phyloP scores from a whole-genome alignment of 2,329 filamentous ascomycete species.

The Talaromyces funiculosus region DNA sequence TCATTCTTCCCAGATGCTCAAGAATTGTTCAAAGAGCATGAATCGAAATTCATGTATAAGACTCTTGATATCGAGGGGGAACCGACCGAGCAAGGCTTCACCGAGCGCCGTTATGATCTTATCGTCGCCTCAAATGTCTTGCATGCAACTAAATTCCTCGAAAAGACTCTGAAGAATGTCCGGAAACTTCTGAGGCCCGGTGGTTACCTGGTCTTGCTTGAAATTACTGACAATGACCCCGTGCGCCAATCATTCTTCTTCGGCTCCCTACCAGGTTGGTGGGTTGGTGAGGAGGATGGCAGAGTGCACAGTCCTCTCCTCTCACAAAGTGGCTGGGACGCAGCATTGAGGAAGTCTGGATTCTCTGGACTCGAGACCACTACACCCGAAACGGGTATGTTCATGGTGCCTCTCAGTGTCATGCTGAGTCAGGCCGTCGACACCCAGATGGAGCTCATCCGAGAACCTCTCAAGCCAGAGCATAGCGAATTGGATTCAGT shows the following conservation, averaged over 20 bases:
- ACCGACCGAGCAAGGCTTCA: constrained; percentile 26
- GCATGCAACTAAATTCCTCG: constrained; percentile 25
- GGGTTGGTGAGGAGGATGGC: constrained; percentile 22
- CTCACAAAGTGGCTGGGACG: not conserved
- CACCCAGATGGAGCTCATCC: not conserved
- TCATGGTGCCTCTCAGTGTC: not conserved
- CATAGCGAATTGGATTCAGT: not conserved
- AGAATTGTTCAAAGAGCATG: not conserved
- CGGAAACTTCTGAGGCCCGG: constrained; percentile 32
- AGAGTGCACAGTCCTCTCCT: not conserved
- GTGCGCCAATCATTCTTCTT: not conserved
- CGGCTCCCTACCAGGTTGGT: constrained; percentile 15
- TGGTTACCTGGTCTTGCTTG: constrained; percentile 43
- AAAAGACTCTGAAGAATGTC: constrained; percentile 23
- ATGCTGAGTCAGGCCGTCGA: constrained; percentile 3
- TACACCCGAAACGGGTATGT: not conserved
- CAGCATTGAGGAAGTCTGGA: constrained; percentile 1
- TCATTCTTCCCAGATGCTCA: constrained; percentile 18
- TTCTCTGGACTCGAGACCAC: constrained; percentile 11
- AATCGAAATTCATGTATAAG: constrained; percentile 19
- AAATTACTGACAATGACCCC: constrained; percentile 25
- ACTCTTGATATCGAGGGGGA: constrained; percentile 26
- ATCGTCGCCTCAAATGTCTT: constrained; percentile 32
- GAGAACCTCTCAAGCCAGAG: not conserved
- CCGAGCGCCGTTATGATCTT: constrained; percentile 25